Percentiles rank a stretch among this genome's conserved stretches.
Conservation (phyloP, 352 stramenopile genomes). For the Globisporangium paddicum region DNA sequence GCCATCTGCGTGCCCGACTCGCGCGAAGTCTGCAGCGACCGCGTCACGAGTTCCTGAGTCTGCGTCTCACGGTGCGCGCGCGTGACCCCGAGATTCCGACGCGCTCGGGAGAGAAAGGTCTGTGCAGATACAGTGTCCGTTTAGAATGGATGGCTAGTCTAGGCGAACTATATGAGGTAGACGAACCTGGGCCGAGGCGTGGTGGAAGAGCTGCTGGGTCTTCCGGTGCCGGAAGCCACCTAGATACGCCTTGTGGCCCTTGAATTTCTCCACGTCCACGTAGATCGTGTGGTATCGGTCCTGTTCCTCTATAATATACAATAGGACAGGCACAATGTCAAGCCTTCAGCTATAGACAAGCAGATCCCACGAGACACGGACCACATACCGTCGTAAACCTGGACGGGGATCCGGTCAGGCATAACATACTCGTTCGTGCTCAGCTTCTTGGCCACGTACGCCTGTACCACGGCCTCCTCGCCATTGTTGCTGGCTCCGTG, state of each 20-base stretch:
- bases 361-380: neutral
- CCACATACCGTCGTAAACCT: slow-evolving; percentile 57
- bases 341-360: neutral
- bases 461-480: slow-evolving; percentile 39
- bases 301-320: slow-evolving; percentile 29
- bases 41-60: slow-evolving; percentile 74
- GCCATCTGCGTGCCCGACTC: slow-evolving; percentile 91
- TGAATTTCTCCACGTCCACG: slow-evolving; percentile 78
- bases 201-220: slow-evolving; percentile 88
- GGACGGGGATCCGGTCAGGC: slow-evolving; percentile 77
- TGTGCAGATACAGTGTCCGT: no score
- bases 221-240: slow-evolving; percentile 88
- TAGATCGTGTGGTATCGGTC: slow-evolving; percentile 42
- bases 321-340: neutral
- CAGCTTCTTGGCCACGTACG: slow-evolving; percentile 34
- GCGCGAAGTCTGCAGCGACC: slow-evolving; percentile 79
- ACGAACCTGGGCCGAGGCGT: slow-evolving; percentile 81
- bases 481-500: slow-evolving; percentile 11
- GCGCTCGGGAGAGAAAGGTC: slow-evolving; percentile 51
- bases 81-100: slow-evolving; percentile 26
- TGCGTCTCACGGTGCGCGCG: slow-evolving; percentile 85
- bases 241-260: slow-evolving; percentile 77
- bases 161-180: neutral
- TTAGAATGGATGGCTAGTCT: neutral
- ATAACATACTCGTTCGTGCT: slow-evolving; percentile 73